phyloP scores from a whole-genome alignment of 345 rosid genomes.

The Aurinia saxatilis region DNA sequence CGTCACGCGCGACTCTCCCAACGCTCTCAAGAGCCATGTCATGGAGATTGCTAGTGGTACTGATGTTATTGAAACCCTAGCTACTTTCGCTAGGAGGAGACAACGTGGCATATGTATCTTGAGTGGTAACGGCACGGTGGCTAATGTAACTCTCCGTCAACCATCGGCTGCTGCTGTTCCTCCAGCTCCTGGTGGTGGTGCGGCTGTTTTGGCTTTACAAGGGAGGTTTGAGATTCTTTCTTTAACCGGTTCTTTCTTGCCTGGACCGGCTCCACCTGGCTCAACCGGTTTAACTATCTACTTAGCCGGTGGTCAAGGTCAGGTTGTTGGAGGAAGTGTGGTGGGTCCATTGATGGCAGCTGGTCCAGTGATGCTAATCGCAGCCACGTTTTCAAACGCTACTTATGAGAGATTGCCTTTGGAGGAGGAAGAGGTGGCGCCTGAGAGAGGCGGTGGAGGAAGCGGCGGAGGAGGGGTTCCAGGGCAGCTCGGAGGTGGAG shows the following conservation, averaged over 20 bases:
- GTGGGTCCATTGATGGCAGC: conserved; percentile 38
- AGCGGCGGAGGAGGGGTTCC: conserved; percentile 37
- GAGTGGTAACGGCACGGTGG: conserved; percentile 57
- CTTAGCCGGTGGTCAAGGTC: conserved; percentile 50
- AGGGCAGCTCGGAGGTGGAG: conserved; percentile 21
- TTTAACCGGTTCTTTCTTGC: conserved; percentile 39
- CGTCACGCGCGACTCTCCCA: conserved; percentile 64
- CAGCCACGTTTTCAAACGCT: conserved; percentile 44
- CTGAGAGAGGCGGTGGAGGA: conserved; percentile 29
- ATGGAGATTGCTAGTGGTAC: conserved; percentile 59
- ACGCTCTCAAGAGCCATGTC: conserved; percentile 59
- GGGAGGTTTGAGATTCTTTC: conserved; percentile 46
- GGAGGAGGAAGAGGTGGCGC: conserved; percentile 39
- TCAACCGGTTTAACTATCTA: conserved; percentile 44
- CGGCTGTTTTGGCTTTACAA: conserved; percentile 41
- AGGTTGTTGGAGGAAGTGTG: conserved; percentile 45
- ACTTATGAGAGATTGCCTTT: conserved; percentile 43
- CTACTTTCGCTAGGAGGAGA: conserved; percentile 48
- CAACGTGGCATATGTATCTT: conserved; percentile 56
- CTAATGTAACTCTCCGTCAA: conserved; percentile 60
- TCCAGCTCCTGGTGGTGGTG: conserved; percentile 13
- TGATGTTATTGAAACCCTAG: conserved; percentile 50
- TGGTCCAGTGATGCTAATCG: conserved; percentile 45
- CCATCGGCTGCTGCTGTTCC: conserved; percentile 16
- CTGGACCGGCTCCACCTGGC: conserved; percentile 45